Evolutionary conservation across 1,139 yeast species (phyloP).

Genomic region (Hyphopichia pseudoburtonii): DNA sequence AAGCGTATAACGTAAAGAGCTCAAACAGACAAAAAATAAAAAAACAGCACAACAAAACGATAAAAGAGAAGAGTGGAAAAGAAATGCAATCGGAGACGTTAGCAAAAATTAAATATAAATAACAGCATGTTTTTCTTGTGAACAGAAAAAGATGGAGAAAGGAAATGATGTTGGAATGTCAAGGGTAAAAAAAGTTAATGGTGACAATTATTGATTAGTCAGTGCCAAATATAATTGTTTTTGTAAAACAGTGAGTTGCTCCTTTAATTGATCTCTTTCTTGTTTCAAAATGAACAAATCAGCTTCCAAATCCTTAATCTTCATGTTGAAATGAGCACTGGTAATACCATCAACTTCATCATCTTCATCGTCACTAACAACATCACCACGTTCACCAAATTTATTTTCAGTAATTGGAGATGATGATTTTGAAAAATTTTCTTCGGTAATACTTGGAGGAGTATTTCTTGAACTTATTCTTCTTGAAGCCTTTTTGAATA

Average conservation of each 20-base stretch:
- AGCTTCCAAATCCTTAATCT: conserved; percentile 80
- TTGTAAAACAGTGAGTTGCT: conserved; percentile 57
- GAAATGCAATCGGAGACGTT: not conserved
- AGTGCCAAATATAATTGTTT: conserved; percentile 49
- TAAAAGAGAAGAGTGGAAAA: not conserved
- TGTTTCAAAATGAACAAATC: conserved; percentile 78
- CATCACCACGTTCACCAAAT: conserved; percentile 10
- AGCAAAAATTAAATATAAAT: no score
- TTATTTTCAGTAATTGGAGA: conserved; percentile 3
- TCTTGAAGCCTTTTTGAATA: conserved; percentile 47
- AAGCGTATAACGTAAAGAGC: not conserved
- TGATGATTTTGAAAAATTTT: conserved; percentile 5
- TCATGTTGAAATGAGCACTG: conserved; percentile 72
- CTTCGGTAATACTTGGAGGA: conserved; percentile 20
- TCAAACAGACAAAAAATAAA: not conserved
- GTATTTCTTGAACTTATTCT: conserved; percentile 30
- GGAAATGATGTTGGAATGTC: no score
- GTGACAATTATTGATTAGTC: conserved; percentile 5
- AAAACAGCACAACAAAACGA: no score
- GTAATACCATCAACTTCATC: conserved; percentile 52
- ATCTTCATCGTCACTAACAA: conserved; percentile 24
- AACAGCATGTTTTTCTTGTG: no score
- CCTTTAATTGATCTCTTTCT: conserved; percentile 79
- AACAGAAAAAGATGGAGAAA: not conserved
- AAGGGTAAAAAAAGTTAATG: no score